Evolutionary conservation across 2,329 filamentous ascomycete genomes (phyloP), one percentile per base, ranked within the genome.

Genomic region (Didymella pinodella): DNA sequence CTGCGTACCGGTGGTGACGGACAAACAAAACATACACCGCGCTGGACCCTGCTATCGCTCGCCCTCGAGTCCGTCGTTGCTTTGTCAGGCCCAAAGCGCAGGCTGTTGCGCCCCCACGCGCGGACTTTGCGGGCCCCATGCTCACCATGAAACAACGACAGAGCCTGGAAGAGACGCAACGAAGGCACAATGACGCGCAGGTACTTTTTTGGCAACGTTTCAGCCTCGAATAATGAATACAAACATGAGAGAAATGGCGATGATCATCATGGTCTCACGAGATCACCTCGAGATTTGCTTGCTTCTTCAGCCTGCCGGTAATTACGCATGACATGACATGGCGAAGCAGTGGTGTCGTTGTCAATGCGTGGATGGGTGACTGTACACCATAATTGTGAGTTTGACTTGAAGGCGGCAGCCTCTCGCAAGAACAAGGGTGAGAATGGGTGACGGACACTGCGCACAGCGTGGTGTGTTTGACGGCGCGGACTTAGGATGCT

Each of bases 401-500:
- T 32, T 14, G 31, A 4, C 8, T 8, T 32, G 31, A 32, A 29
- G 28, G 10, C 28, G 28, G 28, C 28, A 29, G 28, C 28, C 28
- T 29, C 28, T 29, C 4, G 28, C 10, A 10, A 29, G 28, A 29
- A 2, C 3, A 29, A 7, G 28, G 12, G 31, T 8, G 10, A 32
- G 31, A 12, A 14, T 14, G 31, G 31, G 12, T 11, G 4, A 32
- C 32, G 14, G 32, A 36, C 32, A 32, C 14, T 18, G 18, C 26
- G 55, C 55, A 48, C 16, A n/a, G 44, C 48, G 32, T 28, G 34
- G 47, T 49, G 54, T 49, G 45, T 56, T 38, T 36, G 40, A 36
- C 22, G 38, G 7, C 20, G 36, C 43, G 36, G 25, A 53, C 34
- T 48, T 46, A 22, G 56, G 56, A 34, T 32, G 7, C 8, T 49